phyloP scores from a whole-genome alignment of 805 yeast genomes.

The Metschnikowia colocasiae region DNA sequence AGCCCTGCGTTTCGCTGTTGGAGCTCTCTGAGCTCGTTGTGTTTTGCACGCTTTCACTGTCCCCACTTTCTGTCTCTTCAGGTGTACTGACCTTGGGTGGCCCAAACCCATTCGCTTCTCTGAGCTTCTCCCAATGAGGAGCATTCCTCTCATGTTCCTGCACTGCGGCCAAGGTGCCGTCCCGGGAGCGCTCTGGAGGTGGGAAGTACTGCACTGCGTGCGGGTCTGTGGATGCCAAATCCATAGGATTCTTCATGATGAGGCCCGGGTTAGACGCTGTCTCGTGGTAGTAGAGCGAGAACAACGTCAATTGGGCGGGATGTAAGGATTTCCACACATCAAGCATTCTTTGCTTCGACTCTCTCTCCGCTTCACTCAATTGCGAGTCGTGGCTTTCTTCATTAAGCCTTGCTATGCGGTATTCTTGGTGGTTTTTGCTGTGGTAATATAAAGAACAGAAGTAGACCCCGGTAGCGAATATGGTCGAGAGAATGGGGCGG shows the following conservation, averaged over 20 bases:
- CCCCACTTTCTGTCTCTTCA: slow-evolving; percentile 5
- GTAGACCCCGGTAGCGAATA: slow-evolving; percentile 32
- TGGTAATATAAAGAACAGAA: slow-evolving; percentile 14
- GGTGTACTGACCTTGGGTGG: background rate
- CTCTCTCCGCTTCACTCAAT: slow-evolving; percentile 11
- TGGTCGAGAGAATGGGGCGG: slow-evolving; percentile 32
- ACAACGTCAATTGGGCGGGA: slow-evolving; percentile 33
- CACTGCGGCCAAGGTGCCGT: slow-evolving; percentile 9
- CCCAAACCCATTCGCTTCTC: slow-evolving; percentile 28
- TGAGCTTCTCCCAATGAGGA: slow-evolving; percentile 38
- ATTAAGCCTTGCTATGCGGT: slow-evolving; percentile 29
- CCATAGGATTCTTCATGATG: slow-evolving; percentile 55
- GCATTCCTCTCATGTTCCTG: slow-evolving; percentile 12
- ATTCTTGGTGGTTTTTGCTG: slow-evolving; percentile 16
- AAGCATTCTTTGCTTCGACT: slow-evolving; percentile 18
- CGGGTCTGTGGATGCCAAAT: slow-evolving; percentile 23
- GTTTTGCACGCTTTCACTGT: background rate
- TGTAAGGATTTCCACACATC: slow-evolving; percentile 36
- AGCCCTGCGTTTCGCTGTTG: background rate
- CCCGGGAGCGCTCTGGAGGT: slow-evolving; percentile 6
- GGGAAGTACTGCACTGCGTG: slow-evolving; percentile 31
- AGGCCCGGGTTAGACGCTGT: slow-evolving; percentile 50
- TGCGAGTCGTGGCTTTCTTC: slow-evolving; percentile 28
- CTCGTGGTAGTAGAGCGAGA: slow-evolving; percentile 49
- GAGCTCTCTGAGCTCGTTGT: background rate